Percentiles rank a stretch among this genome's conserved stretches.
These are phyloP conservation scores for Tulasnella sp. DNA, from an alignment of 768 basidiomycete species.

Conservation along the genomic window DNA sequence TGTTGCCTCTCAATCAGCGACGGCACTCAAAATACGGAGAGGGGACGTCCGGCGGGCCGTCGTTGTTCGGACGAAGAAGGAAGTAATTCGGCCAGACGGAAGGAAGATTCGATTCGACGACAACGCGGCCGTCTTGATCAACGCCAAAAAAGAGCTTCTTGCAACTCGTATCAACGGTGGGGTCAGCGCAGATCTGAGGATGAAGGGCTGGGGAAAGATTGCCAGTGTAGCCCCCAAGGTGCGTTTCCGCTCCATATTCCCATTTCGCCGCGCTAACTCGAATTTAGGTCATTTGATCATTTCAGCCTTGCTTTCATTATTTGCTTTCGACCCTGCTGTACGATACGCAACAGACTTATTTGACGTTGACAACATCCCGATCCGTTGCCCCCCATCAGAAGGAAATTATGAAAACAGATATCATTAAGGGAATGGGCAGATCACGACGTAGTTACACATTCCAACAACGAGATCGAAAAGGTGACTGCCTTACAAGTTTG, in stretches of 20 bases:
- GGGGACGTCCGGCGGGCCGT: conserved; percentile 96
- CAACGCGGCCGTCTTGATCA: conserved; percentile 90
- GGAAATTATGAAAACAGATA: too few relatives aligned
- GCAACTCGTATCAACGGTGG: conserved; percentile 93
- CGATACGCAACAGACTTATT: not conserved
- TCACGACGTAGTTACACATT: too few relatives aligned
- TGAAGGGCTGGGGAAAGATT: conserved; percentile 94
- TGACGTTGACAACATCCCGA: not conserved
- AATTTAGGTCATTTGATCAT: not conserved
- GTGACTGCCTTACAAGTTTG: too few relatives aligned
- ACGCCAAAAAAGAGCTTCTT: conserved; percentile 94
- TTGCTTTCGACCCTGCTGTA: not conserved
- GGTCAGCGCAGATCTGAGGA: conserved; percentile 83
- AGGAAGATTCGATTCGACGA: conserved; percentile 88
- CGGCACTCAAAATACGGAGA: conserved; percentile 82
- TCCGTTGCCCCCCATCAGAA: too few relatives aligned
- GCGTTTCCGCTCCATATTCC: conserved; percentile 29
- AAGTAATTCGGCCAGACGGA: conserved; percentile 82
- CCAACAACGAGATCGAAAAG: too few relatives aligned
- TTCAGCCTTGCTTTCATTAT: not conserved
- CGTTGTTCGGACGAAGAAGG: conserved; percentile 88
- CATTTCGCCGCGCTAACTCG: not conserved
- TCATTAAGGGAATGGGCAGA: too few relatives aligned
- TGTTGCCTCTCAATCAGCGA: conserved; percentile 51
- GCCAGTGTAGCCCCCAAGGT: conserved; percentile 90